phyloP scores from a whole-genome alignment of 768 basidiomycete genomes.

The Hirschioporus abietinus region DNA sequence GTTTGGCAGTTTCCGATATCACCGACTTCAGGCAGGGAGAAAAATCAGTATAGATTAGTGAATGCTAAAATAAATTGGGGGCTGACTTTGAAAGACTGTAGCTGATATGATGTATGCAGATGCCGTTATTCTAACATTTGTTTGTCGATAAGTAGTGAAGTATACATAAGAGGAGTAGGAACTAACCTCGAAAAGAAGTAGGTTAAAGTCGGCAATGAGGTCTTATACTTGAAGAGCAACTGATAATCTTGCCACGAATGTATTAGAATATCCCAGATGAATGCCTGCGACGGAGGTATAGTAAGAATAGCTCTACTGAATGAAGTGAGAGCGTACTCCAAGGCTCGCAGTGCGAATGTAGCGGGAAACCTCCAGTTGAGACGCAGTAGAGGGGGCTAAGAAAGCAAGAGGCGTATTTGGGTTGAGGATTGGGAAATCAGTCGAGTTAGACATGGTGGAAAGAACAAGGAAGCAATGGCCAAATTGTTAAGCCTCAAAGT shows the following conservation, averaged over 20 bases:
- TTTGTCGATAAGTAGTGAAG: neutral
- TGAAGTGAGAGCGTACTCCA: slow-evolving; percentile 18
- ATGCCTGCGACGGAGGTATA: slow-evolving; percentile 16
- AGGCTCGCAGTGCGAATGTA: slow-evolving; percentile 25
- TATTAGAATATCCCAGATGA: slow-evolving; percentile 22
- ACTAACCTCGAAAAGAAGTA: slow-evolving; percentile 16
- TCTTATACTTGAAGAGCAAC: slow-evolving; percentile 12
- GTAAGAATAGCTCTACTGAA: neutral
- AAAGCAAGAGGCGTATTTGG: slow-evolving; percentile 29
- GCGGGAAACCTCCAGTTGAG: slow-evolving; percentile 22
- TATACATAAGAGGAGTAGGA: neutral
- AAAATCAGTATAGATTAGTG: slow-evolving; percentile 14
- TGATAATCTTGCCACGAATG: slow-evolving; percentile 18
- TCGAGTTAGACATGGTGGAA: slow-evolving; percentile 2
- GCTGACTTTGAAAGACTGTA: slow-evolving; percentile 7
- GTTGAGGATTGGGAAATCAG: slow-evolving; percentile 14
- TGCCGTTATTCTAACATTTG: slow-evolving; percentile 4
- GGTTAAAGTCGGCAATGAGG: slow-evolving; percentile 13
- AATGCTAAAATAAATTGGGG: neutral
- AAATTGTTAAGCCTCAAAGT: neutral
- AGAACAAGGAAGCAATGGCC: neutral
- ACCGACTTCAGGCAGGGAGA: slow-evolving; percentile 19
- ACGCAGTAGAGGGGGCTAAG: slow-evolving; percentile 21
- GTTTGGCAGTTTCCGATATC: slow-evolving; percentile 18
- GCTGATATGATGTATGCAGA: slow-evolving; percentile 5